Conservation (phyloP, 148 eudicot species). For the Camellia japonica region DNA sequence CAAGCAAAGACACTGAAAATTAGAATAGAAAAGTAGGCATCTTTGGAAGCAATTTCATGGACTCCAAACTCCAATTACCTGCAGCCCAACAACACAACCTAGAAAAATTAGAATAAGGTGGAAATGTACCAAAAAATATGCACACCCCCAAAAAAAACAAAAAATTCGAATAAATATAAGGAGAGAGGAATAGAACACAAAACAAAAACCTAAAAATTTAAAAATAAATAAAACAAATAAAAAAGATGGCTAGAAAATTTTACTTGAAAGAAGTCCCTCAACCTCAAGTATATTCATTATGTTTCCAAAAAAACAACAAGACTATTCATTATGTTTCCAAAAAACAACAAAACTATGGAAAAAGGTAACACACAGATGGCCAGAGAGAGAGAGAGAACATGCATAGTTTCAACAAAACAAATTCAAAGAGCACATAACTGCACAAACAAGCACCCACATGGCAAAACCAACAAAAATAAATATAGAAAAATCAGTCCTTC, state of each 20-base stretch:
- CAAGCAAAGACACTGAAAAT: not conserved
- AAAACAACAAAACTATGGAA: not conserved
- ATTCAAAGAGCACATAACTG: slow-evolving; percentile 14
- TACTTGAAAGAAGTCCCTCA: not conserved
- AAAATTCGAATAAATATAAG: not conserved
- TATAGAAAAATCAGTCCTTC: not conserved
- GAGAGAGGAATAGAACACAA: too few species aligned
- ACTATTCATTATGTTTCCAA: not conserved
- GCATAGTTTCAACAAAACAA: slow-evolving; percentile 9
- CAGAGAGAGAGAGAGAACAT: slow-evolving; percentile 2
- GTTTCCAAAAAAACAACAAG: not conserved
- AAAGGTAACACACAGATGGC: too few species aligned
- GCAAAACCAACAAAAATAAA: not conserved
- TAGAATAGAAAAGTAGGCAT: not conserved
- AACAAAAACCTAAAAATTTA: too few species aligned
- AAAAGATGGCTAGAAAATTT: not conserved
- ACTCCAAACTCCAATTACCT: not conserved
- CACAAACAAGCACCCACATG: not conserved
- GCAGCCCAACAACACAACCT: not conserved
- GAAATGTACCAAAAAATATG: not conserved
- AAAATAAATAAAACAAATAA: too few species aligned
- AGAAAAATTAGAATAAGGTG: not conserved
- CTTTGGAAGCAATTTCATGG: not conserved
- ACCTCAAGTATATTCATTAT: not conserved
- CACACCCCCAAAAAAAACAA: not conserved